Conservation (phyloP, 257 asterid genomes). For the Striga asiatica region DNA sequence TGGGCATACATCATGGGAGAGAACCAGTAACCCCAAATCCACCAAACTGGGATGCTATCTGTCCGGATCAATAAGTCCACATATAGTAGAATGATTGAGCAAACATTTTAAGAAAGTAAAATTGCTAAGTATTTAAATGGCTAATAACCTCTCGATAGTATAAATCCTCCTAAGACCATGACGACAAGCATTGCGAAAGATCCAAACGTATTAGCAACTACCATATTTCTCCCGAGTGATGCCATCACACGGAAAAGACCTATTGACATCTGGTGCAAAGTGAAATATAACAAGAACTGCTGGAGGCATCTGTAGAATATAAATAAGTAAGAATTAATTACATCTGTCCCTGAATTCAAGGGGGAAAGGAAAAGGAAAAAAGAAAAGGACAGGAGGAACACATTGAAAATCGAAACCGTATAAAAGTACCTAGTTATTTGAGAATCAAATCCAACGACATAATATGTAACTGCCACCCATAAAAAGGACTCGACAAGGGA, state of each 20-base stretch:
- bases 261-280: slow-evolving; percentile 83
- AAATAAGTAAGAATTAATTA: slow-evolving; percentile 18
- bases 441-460: slow-evolving; percentile 85
- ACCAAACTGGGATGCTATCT: slow-evolving; percentile 82
- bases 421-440: slow-evolving; percentile 43
- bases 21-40: slow-evolving; percentile 97
- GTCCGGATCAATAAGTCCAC: slow-evolving; percentile 14
- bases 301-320: slow-evolving; percentile 47
- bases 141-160: slow-evolving; percentile 65
- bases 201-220: slow-evolving; percentile 86
- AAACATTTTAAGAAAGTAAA: neutral
- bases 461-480: slow-evolving; percentile 79
- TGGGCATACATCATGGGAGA: slow-evolving; percentile 95
- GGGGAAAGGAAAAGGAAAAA: neutral
- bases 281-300: slow-evolving; percentile 54
- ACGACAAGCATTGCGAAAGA: slow-evolving; percentile 75
- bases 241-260: slow-evolving; percentile 85
- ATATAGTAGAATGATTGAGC: neutral
- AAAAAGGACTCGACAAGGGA: slow-evolving; percentile 57
- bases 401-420: neutral
- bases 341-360: neutral
- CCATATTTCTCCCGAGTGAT: slow-evolving; percentile 70
- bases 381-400: neutral
- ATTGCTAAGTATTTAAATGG: neutral
- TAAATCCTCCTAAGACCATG: slow-evolving; percentile 83